Evolutionary conservation across 106 monocot genomes (phyloP).

Genomic region (Dendrobium catenatum): DNA sequence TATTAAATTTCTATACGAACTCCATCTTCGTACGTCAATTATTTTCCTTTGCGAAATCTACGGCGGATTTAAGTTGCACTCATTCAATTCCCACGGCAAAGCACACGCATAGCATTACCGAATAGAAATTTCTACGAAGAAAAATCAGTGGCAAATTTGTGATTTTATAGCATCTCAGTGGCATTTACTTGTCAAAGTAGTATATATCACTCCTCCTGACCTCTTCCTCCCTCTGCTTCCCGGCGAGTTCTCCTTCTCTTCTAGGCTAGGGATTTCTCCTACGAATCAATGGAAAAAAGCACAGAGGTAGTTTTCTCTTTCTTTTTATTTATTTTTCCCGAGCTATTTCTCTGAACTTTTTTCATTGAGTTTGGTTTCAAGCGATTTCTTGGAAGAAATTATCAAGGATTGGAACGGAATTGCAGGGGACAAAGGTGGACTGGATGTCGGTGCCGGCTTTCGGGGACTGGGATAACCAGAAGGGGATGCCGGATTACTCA

Average conservation of each 20-base stretch:
- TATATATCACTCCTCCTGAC: neutral
- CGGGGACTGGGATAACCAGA: constrained; percentile 83
- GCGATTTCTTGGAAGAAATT: neutral
- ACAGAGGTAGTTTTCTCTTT: neutral
- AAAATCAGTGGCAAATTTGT: neutral
- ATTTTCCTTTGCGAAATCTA: neutral
- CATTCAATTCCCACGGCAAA: neutral
- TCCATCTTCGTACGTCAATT: neutral
- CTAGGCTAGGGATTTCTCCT: neutral
- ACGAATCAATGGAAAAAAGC: neutral
- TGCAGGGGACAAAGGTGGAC: constrained; percentile 10
- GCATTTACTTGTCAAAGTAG: neutral
- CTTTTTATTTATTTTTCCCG: too few relatives aligned
- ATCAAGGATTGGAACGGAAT: neutral
- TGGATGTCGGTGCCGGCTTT: constrained; percentile 83
- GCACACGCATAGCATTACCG: neutral
- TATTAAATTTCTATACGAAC: neutral
- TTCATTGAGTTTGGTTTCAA: neutral
- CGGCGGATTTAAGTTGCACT: neutral
- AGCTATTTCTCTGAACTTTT: neutral
- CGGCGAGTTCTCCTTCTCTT: neutral
- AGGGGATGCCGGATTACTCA: constrained; percentile 83
- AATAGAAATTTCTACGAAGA: neutral
- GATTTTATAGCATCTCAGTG: neutral
- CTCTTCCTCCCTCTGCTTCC: neutral